Base-by-base conservation (phyloP, 495 filamentous ascomycete genomes). In the Cercophora sp. region DNA sequence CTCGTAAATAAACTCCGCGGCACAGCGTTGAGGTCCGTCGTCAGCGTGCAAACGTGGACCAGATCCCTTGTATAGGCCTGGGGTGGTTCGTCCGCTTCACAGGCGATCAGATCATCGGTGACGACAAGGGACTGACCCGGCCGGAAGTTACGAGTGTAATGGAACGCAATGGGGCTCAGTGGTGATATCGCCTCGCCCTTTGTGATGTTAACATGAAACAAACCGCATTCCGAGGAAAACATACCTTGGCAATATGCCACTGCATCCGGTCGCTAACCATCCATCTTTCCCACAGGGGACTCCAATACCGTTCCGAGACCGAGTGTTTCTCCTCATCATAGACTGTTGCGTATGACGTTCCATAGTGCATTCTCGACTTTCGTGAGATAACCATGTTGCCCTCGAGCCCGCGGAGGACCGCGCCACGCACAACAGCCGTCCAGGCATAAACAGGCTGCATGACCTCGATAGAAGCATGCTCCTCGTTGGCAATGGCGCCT, bases 231-330 rank as follows among this genome's bases (percentile, higher is more conserved):
- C 35, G 22, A 16, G 32, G 15, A 8, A 20, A 13, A 63, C 73
- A 60, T 54, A 85, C 84, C 74, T 85, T 86, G 9, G 81, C 79
- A 64, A 86, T 86, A 68, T 87, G 85, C 85, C 85, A 89, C 59
- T 88, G 84, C 85, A 89, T 88, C 41, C 85, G 75, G 67, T 89
- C 85, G 48, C 74, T 80, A 13, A 89, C 84, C 85, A 89, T 89
- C 85, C 85, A 89, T 25, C 85, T 63, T 66, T 89, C 85, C 85
- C 85, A 89, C 29, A 89, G 57, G 10, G 85, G 85, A 50, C 76
- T 81, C 85, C 85, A 89, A 58, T 89, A 89, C 31, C 85, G 65
- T 55, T 89, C 85, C 24, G 65, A 72, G 5, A 86, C 76, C 13
- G 76, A 73, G 61, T 89, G 85, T 52, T 82, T 85, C 47, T 78